Base-by-base conservation (phyloP, 1,284 basidiomycete genomes). In the Apiotrichum montevideense region DNA sequence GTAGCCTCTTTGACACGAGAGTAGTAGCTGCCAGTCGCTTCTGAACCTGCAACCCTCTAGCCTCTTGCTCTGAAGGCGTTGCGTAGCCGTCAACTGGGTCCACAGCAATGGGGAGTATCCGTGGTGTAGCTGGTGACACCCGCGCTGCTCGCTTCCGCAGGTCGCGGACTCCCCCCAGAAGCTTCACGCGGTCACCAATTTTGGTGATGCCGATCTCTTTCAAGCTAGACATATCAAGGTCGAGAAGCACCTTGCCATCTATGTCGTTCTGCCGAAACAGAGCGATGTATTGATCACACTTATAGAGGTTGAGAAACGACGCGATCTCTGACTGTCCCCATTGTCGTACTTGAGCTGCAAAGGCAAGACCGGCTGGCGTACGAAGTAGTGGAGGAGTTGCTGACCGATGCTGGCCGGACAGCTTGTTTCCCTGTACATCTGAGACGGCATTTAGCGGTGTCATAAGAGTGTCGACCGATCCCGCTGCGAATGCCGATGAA, bases 151-250 rank as follows among this genome's bases (percentile, higher is more conserved):
- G 57, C 58, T 84, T 82, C 37, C 91, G 80, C 6, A 97, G 80
- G 8, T 79, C 75, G 70, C 91, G 92, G 61, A 97, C 87, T 0
- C 85, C 93, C 55, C 85, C 87, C 14, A 90, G 70, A 52, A 97
- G 87, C 68, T 90, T 84, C 14, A 96, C 84, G 51, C 91, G 79
- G 72, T 97, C 93, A 5, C 94, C 94, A 44, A 97, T 86, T 73
- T 87, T 91, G 46, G 80, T 70, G 35, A 97, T 83, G 35, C 88
- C 88, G 83, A 96, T 88, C 76, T 96, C 93, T 72, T 87, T 90
- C 46, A 97, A 77, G 2, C 85, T 87, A 4, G 80, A 75, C 75
- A 91, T 88, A 68, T 96, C 92, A 41, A 97, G 78, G 66, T 97
- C 93, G 51, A 96, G 80, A 6, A 97, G 75, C 40, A 96, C 85